phyloP scores from a whole-genome alignment of 495 filamentous ascomycete genomes.

The Hypoxylon intermedium region DNA sequence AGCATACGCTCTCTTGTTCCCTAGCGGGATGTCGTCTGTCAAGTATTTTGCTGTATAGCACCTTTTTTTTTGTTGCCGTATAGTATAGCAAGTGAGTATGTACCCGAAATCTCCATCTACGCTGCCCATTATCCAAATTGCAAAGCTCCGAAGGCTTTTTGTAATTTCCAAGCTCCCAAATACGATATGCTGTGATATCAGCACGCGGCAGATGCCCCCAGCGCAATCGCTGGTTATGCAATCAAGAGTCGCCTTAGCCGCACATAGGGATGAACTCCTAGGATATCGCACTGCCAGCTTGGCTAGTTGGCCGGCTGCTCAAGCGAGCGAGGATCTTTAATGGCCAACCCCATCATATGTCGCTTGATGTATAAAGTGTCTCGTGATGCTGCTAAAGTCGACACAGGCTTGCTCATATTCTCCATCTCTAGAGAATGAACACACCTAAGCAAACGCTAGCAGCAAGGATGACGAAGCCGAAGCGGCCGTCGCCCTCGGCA shows the following conservation, averaged over 20 bases:
- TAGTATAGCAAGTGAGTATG: slow-evolving; percentile 20
- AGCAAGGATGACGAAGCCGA: slow-evolving; percentile 36
- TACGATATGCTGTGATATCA: slow-evolving; percentile 28
- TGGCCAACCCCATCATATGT: neutral
- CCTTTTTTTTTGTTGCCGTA: too few species aligned
- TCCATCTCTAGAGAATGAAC: slow-evolving; percentile 35
- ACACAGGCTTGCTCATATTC: neutral
- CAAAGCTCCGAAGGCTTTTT: slow-evolving; percentile 15
- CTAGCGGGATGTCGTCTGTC: slow-evolving; percentile 20
- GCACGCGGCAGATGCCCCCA: slow-evolving; percentile 1
- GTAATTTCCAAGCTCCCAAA: slow-evolving; percentile 17
- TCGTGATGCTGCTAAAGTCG: neutral
- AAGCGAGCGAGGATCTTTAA: neutral
- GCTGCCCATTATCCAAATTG: slow-evolving; percentile 24
- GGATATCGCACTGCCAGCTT: neutral
- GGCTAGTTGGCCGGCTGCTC: neutral
- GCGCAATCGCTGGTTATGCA: slow-evolving; percentile 4
- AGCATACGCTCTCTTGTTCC: slow-evolving; percentile 12
- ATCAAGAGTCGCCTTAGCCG: neutral
- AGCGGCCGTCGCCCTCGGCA: slow-evolving; percentile 27
- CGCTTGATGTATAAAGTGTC: neutral
- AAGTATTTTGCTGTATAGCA: slow-evolving; percentile 24
- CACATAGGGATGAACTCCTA: neutral
- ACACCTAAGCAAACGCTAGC: slow-evolving; percentile 39
- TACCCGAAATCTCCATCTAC: slow-evolving; percentile 22